Base-by-base conservation (phyloP, 441 rosid genomes). In the Populus hybrid region DNA sequence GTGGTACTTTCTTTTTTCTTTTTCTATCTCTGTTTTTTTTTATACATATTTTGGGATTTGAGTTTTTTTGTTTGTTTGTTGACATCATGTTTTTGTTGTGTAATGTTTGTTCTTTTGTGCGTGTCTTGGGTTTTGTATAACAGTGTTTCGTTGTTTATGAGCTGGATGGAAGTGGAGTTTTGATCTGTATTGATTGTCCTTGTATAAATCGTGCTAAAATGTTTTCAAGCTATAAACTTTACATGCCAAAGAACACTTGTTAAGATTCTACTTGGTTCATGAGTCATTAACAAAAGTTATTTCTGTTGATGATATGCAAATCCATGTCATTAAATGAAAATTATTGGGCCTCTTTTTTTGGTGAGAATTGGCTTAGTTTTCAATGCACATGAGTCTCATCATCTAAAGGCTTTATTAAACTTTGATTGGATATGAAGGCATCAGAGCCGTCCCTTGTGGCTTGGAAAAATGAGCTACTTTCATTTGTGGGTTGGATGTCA, bases 11-110 rank as follows among this genome's bases (percentile, higher is more conserved):
- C 71, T 50, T 68, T 65, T 23, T 12, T 4, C 54, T 78, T 65
- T 35, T 65, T 66, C 26, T 64, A 9, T 8, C 12, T 23, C 32
- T n/a, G 16, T 42, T 75, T 24, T 38, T 10, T 35, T 34, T 34
- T 16, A 5, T 32, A 32, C 40, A 1, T 69, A 3, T 70, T 42
- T 69, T 74, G 78, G 76, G 79, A 76, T 80, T 80, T 46, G 73
- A 18, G 76, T 26, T 79, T 46, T 63, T 42, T 66, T 24, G 14
- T n/a, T 8, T 78, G 73, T 9, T 8, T 21, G 12, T 73, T 28
- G 59, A 21, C 3, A 4, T 6, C 18, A 21, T 75, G 42, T 69
- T 21, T 70, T 50, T 70, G 38, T 20, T 50, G 38, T 79, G 14
- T 24, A 10, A 63, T 4, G n/a, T 50, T 73, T 36, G 5, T 46